Conservation (phyloP, 192 early-diverging fungal genomes). For the Umbelopsis ramanniana region DNA sequence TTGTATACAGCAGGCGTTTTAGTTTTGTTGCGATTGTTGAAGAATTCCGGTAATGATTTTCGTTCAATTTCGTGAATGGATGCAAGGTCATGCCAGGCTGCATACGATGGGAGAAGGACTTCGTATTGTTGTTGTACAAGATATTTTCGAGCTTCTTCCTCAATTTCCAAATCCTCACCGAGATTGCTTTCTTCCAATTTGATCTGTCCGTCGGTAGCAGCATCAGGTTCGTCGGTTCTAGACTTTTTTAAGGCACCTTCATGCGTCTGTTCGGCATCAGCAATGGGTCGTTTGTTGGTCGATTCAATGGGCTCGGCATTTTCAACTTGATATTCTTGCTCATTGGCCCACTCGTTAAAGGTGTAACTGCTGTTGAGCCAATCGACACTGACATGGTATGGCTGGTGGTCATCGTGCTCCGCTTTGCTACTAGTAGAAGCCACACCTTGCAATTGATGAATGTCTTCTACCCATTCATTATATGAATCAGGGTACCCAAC, state of each 20-base stretch:
- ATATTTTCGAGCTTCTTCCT: constrained; percentile 67
- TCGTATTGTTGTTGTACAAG: constrained; percentile 76
- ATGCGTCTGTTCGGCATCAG: not conserved
- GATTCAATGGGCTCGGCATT: constrained; percentile 18
- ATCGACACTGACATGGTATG: constrained; percentile 64
- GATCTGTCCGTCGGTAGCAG: not conserved
- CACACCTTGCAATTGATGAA: constrained; percentile 57
- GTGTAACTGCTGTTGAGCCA: constrained; percentile 75
- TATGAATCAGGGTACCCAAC: constrained; percentile 80
- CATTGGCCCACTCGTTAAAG: constrained; percentile 82
- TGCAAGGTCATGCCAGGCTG: constrained; percentile 89
- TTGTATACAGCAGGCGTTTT: constrained; percentile 93
- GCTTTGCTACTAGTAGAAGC: constrained; percentile 50
- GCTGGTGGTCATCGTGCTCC: constrained; percentile 48
- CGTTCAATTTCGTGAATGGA: constrained; percentile 86
- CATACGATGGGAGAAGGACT: constrained; percentile 87
- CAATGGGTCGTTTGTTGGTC: constrained; percentile 13
- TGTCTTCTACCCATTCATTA: constrained; percentile 47
- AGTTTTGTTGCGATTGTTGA: constrained; percentile 87
- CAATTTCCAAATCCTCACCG: not conserved
- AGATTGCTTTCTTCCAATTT: not conserved
- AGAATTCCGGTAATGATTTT: constrained; percentile 94
- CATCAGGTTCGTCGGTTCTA: constrained; percentile 19
- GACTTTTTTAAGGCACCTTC: constrained; percentile 11
- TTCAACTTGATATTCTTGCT: constrained; percentile 60